Evolutionary conservation across 345 rosid species (phyloP).

Genomic region (Gossypium ekmanianum): DNA sequence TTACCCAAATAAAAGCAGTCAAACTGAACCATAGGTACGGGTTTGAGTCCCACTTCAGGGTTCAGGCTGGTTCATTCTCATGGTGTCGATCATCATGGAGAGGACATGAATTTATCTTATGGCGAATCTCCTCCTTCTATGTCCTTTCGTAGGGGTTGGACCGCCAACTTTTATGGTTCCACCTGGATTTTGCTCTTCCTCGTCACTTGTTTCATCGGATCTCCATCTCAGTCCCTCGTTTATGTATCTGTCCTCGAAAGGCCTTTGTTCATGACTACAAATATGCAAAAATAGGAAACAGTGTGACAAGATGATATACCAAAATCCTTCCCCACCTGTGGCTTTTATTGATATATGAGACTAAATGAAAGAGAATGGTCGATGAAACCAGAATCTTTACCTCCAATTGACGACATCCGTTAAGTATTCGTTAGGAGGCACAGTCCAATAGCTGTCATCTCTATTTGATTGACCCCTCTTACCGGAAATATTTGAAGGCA

Average conservation of each 20-base stretch:
- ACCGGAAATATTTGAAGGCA: constrained; percentile 33
- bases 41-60: not conserved
- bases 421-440: constrained; percentile 37
- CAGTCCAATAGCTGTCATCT: constrained; percentile 29
- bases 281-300: not conserved
- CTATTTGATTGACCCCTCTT: constrained; percentile 38
- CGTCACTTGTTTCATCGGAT: constrained; percentile 82
- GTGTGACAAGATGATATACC: not conserved
- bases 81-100: too few species aligned
- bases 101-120: constrained; percentile 35
- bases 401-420: constrained; percentile 47
- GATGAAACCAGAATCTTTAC: constrained; percentile 31
- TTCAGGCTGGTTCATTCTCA: not conserved
- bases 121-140: constrained; percentile 59
- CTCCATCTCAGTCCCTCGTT: constrained; percentile 72
- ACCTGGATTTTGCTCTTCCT: constrained; percentile 47
- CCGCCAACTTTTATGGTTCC: constrained; percentile 26
- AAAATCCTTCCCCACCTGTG: not conserved
- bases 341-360: not conserved
- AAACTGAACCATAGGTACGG: not conserved
- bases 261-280: constrained; percentile 37
- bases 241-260: constrained; percentile 31
- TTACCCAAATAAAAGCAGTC: not conserved
- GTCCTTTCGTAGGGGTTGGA: constrained; percentile 38
- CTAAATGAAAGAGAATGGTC: not conserved